These are phyloP conservation scores for Yamadazyma paraphyllophila DNA, from an alignment of 805 yeast species.

Conservation along the genomic window DNA sequence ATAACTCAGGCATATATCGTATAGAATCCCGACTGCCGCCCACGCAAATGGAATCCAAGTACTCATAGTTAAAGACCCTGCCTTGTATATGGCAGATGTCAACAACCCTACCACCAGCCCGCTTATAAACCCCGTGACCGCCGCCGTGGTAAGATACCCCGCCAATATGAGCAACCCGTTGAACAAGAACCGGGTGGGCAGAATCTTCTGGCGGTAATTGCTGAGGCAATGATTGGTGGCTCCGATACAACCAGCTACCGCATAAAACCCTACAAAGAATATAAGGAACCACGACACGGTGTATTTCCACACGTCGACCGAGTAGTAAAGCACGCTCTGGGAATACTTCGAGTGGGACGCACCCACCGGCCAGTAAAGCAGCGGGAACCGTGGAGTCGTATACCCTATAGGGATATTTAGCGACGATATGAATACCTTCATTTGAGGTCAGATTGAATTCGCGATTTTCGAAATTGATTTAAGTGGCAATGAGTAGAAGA, in stretches of 20 bases:
- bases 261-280: conserved; percentile 60
- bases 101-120: conserved; percentile 81
- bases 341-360: conserved; percentile 35
- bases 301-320: conserved; percentile 76
- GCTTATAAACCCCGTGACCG: conserved; percentile 60
- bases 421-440: conserved; percentile 32
- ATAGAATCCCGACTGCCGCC: conserved; percentile 66
- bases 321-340: conserved; percentile 61
- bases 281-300: conserved; percentile 81
- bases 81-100: conserved; percentile 68
- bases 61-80: conserved; percentile 84
- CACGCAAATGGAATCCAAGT: conserved; percentile 94
- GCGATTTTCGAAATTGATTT: conserved; percentile 1
- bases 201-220: conserved; percentile 18
- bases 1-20: conserved; percentile 65
- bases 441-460: conserved; percentile 4
- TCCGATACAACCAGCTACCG: conserved; percentile 64
- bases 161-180: conserved; percentile 7
- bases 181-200: conserved; percentile 2
- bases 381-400: conserved; percentile 74
- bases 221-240: conserved; percentile 23
- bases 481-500: conserved; percentile 74
- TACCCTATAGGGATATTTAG: conserved; percentile 78
- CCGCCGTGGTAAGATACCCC: conserved; percentile 52
- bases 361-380: conserved; percentile 69